A percentile compares a stretch with the other conserved stretches of the same genome.
phyloP scores from a whole-genome alignment of 1,284 basidiomycete species.

The Boletus smithii region DNA sequence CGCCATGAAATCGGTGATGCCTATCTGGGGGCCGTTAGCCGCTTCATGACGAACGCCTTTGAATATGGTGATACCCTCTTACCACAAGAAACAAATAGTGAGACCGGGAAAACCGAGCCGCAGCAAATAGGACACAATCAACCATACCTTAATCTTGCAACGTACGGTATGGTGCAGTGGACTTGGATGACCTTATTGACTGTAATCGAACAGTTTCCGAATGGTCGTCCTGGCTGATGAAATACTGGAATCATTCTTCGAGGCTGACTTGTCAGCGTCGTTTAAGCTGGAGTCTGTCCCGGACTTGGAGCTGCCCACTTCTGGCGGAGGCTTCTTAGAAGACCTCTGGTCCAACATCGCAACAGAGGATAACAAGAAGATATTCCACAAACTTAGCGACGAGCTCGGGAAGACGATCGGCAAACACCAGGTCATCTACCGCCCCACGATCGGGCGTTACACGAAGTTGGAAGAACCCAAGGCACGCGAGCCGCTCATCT shows the following conservation, averaged over 20 bases:
- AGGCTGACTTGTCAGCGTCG: slow-evolving; percentile 81
- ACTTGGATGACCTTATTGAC: slow-evolving; percentile 10
- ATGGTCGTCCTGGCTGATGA: slow-evolving; percentile 97
- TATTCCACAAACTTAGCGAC: slow-evolving; percentile 85
- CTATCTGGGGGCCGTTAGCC: slow-evolving; percentile 91
- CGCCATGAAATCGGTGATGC: slow-evolving; percentile 96
- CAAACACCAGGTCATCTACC: slow-evolving; percentile 79
- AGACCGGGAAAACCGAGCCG: slow-evolving; percentile 43
- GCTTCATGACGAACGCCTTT: slow-evolving; percentile 96
- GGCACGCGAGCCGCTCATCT: slow-evolving; percentile 82
- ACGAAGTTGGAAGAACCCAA: slow-evolving; percentile 83
- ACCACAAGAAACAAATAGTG: slow-evolving; percentile 44
- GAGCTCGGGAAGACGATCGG: slow-evolving; percentile 92
- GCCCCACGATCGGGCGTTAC: slow-evolving; percentile 83
- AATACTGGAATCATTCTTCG: slow-evolving; percentile 92
- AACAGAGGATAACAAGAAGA: slow-evolving; percentile 83
- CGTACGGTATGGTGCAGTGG: slow-evolving; percentile 44
- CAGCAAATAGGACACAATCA: slow-evolving; percentile 65
- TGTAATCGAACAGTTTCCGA: slow-evolving; percentile 64
- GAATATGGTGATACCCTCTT: slow-evolving; percentile 89
- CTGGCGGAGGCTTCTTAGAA: slow-evolving; percentile 67
- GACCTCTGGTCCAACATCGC: slow-evolving; percentile 87
- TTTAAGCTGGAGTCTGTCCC: slow-evolving; percentile 79
- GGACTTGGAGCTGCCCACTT: slow-evolving; percentile 59
- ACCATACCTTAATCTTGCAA: slow-evolving; percentile 84